phyloP scores from a whole-genome alignment of 1,284 basidiomycete species.

The Pseudozyma sp. region DNA sequence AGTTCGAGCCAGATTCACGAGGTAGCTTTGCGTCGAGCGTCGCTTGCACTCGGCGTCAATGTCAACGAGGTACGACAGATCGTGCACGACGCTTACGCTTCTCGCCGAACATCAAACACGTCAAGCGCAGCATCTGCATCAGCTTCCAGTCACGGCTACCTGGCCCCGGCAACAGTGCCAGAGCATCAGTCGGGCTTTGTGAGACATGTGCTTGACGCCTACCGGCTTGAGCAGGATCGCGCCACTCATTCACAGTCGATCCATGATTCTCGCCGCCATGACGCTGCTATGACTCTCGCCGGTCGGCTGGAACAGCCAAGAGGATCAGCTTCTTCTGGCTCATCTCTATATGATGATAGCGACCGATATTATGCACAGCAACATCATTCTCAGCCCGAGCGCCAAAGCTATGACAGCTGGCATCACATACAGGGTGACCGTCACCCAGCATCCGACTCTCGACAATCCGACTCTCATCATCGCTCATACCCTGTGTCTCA shows the following conservation, averaged over 20 bases:
- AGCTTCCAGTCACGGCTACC: constrained; percentile 7
- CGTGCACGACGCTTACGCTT: constrained; percentile 18
- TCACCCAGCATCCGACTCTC: background rate
- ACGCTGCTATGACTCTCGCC: background rate
- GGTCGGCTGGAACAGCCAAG: background rate
- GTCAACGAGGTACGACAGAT: constrained; percentile 28
- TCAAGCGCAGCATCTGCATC: constrained; percentile 17
- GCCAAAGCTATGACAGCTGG: background rate
- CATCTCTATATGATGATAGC: background rate
- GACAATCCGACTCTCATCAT: too few relatives aligned
- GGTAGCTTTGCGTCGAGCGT: constrained; percentile 26
- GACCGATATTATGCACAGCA: background rate
- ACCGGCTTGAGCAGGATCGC: constrained; percentile 20
- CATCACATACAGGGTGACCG: background rate
- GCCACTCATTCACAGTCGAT: constrained; percentile 8
- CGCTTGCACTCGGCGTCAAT: constrained; percentile 26
- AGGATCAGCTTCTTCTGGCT: constrained; percentile 8
- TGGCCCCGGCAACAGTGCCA: background rate
- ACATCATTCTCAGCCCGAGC: background rate
- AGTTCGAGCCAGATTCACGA: constrained; percentile 15
- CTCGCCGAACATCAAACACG: constrained; percentile 11
- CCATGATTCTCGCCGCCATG: constrained; percentile 5
- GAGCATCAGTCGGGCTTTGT: constrained; percentile 14
- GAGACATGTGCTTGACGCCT: constrained; percentile 30
- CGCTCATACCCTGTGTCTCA: constrained; percentile 2